These are phyloP conservation scores for Hericium erinaceus DNA, from an alignment of 768 basidiomycete species.

Conservation along the genomic window DNA sequence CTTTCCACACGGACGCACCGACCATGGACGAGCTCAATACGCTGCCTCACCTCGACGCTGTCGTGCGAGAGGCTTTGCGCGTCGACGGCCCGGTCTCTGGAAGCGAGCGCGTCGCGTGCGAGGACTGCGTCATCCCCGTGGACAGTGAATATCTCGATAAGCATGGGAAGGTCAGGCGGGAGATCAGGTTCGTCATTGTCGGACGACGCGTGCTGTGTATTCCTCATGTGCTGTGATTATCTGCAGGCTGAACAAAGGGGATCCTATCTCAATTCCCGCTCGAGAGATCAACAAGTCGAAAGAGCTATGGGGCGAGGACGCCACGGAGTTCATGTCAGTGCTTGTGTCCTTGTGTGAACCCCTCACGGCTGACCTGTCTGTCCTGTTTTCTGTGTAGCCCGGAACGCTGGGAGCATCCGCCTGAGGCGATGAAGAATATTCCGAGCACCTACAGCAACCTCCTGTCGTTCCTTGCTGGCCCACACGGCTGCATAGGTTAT, in stretches of 20 bases:
- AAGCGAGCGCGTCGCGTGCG: constrained; percentile 2
- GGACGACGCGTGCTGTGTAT: background rate
- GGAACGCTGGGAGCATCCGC: constrained; percentile 13
- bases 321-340: constrained; percentile 17
- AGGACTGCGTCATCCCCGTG: constrained; percentile 13
- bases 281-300: constrained; percentile 6
- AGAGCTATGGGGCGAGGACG: constrained; percentile 14
- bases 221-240: background rate
- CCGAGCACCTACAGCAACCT: constrained; percentile 11
- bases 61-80: constrained; percentile 9
- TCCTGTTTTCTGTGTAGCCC: constrained; percentile 1
- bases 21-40: constrained; percentile 60
- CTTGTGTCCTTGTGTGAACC: background rate
- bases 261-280: constrained; percentile 6
- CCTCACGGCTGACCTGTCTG: background rate
- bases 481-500: constrained; percentile 14
- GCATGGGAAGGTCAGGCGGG: constrained; percentile 6
- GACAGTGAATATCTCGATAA: constrained; percentile 11
- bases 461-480: constrained; percentile 8
- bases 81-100: constrained; percentile 10
- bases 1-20: constrained; percentile 44
- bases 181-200: constrained; percentile 8
- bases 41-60: constrained; percentile 50
- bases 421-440: constrained; percentile 1
- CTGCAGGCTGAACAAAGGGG: constrained; percentile 4